phyloP scores from a whole-genome alignment of 345 rosid genomes.

The Ceriops zippeliana region DNA sequence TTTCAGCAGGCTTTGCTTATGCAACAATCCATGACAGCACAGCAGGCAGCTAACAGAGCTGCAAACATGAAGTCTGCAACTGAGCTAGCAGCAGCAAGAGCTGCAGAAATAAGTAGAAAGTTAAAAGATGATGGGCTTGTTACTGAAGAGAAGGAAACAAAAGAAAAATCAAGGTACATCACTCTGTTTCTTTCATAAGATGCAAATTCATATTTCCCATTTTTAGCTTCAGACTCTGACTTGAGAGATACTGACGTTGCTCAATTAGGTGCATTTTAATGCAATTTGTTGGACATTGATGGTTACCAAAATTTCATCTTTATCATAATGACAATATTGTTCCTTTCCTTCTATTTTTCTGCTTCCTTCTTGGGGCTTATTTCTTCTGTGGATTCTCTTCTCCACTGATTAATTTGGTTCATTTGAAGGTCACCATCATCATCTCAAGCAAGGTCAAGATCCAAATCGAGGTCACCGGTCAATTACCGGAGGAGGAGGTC shows the following conservation, averaged over 20 bases:
- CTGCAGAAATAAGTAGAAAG: conserved; percentile 91
- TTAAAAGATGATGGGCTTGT: conserved; percentile 77
- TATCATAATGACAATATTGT: too few relatives aligned
- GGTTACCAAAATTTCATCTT: too few relatives aligned
- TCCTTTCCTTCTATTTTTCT: background rate
- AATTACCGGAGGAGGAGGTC: conserved; percentile 62
- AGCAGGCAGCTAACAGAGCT: conserved; percentile 95
- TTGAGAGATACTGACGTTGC: background rate
- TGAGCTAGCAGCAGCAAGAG: conserved; percentile 94
- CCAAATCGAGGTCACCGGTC: conserved; percentile 74
- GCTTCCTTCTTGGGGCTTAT: background rate
- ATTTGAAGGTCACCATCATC: conserved; percentile 65
- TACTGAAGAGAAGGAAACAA: conserved; percentile 54
- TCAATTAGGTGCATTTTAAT: background rate
- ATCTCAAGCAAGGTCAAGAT: conserved; percentile 62
- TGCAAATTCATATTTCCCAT: background rate
- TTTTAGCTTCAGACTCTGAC: background rate
- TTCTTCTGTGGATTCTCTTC: background rate
- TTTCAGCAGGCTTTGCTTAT: conserved; percentile 94
- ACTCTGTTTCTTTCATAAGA: background rate
- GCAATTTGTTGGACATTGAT: too few relatives aligned
- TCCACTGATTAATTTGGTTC: conserved; percentile 6
- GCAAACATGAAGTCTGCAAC: conserved; percentile 98
- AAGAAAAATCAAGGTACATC: conserved; percentile 57
- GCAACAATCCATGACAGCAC: conserved; percentile 94